These are phyloP conservation scores for Fusarium sp. DNA, from an alignment of 2,329 filamentous ascomycete genomes.

Conservation along the genomic window DNA sequence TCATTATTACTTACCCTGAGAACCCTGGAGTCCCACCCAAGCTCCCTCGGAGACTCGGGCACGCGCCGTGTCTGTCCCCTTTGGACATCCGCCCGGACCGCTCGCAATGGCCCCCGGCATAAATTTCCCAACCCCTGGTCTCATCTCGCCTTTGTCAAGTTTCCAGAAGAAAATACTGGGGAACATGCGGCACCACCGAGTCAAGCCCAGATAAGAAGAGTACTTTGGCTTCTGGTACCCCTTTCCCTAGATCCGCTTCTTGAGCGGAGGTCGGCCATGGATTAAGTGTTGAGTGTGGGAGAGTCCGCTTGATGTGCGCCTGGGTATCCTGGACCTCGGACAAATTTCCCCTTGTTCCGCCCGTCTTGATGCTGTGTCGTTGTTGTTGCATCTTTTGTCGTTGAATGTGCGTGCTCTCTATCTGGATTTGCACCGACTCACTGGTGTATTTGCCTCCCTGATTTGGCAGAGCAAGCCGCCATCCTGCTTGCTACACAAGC, in stretches of 20 bases:
- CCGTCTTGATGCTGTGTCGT: slow-evolving; percentile 6
- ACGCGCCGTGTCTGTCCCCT: slow-evolving; percentile 15
- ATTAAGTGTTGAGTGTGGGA: neutral
- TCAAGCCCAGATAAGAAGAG: slow-evolving; percentile 8
- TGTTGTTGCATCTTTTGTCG: neutral
- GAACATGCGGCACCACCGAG: slow-evolving; percentile 23
- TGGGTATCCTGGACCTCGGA: slow-evolving; percentile 11
- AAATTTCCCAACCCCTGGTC: slow-evolving; percentile 30
- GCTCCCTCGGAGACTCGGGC: slow-evolving; percentile 18
- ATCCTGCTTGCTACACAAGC: slow-evolving; percentile 24
- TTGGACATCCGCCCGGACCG: slow-evolving; percentile 20
- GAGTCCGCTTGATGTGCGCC: slow-evolving; percentile 9
- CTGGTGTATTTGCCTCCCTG: slow-evolving; percentile 8
- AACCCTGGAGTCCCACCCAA: neutral
- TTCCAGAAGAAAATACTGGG: slow-evolving; percentile 33
- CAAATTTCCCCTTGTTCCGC: slow-evolving; percentile 20
- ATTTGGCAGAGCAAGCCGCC: slow-evolving; percentile 19
- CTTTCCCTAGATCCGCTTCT: neutral
- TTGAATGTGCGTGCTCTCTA: neutral
- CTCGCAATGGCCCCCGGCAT: slow-evolving; percentile 17
- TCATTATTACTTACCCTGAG: neutral
- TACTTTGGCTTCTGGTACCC: slow-evolving; percentile 19
- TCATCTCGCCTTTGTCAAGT: slow-evolving; percentile 34
- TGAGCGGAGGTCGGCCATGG: neutral
- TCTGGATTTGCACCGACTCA: slow-evolving; percentile 6